A percentile compares a stretch with the other conserved stretches of the same genome.
Evolutionary conservation across 2,329 filamentous ascomycete species (phyloP).

Genomic region (Colletotrichum brevisporum): DNA sequence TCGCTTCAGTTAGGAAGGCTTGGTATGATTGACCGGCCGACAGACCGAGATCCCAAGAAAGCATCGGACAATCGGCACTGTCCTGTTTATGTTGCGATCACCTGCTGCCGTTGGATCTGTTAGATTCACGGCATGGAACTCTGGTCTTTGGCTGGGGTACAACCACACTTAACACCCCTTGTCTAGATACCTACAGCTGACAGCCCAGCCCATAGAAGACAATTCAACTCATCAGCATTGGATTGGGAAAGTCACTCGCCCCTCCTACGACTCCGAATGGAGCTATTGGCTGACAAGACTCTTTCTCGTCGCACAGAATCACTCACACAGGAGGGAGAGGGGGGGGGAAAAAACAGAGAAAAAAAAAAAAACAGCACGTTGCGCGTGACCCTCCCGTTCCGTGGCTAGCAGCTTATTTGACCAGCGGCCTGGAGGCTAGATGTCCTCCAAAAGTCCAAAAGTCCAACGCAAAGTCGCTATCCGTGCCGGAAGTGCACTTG

Average conservation of each 20-base stretch:
- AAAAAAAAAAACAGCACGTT: neutral
- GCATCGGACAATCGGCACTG: slow-evolving; percentile 1
- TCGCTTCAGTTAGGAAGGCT: neutral
- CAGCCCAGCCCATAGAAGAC: slow-evolving; percentile 7
- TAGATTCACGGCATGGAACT: neutral
- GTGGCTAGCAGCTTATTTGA: slow-evolving; percentile 11
- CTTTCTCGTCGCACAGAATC: neutral
- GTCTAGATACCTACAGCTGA: neutral
- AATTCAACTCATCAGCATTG: slow-evolving; percentile 2
- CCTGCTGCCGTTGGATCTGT: neutral
- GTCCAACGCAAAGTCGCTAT: neutral
- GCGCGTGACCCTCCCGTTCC: slow-evolving; percentile 35
- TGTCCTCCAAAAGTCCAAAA: no score
- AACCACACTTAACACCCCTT: slow-evolving; percentile 1
- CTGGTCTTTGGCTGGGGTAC: no score
- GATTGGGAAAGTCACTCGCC: slow-evolving; percentile 4
- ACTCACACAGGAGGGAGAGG: neutral
- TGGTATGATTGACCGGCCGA: slow-evolving; percentile 9
- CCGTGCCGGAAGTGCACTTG: neutral
- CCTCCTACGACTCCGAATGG: neutral
- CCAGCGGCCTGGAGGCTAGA: neutral
- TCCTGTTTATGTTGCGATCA: neutral
- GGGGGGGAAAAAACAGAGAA: no score
- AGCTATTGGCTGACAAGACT: slow-evolving; percentile 13
- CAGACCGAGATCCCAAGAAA: neutral